Evolutionary conservation across 257 asterid genomes (phyloP).

Genomic region (Verbascum thapsus): DNA sequence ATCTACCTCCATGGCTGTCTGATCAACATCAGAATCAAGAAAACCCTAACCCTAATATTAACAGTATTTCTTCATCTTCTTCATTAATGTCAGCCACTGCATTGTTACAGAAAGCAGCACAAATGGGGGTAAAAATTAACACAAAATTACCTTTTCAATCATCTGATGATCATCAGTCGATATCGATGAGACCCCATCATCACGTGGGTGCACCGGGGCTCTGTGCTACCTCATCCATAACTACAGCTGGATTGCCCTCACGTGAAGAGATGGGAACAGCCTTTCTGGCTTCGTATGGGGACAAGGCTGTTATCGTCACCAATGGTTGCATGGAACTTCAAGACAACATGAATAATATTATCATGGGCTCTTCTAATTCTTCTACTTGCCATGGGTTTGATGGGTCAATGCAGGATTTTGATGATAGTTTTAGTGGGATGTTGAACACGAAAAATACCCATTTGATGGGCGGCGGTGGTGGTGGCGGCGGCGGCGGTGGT

Average conservation of each 20-base stretch:
- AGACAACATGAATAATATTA: constrained; percentile 12
- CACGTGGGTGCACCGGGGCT: constrained; percentile 56
- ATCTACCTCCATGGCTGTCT: constrained; percentile 60
- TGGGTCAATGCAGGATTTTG: constrained; percentile 17
- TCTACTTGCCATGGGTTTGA: constrained; percentile 28
- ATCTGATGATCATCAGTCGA: not conserved
- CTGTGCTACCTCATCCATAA: constrained; percentile 41
- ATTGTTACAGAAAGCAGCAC: constrained; percentile 68
- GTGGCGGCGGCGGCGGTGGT: constrained; percentile 6
- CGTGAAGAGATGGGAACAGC: constrained; percentile 45
- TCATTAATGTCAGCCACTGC: constrained; percentile 71
- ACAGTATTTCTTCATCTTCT: constrained; percentile 16
- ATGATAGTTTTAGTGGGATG: constrained; percentile 38
- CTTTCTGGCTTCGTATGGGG: constrained; percentile 32
- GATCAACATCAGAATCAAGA: too few species aligned
- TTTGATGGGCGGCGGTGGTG: constrained; percentile 6
- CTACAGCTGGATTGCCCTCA: constrained; percentile 50
- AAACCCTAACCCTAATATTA: constrained; percentile 39
- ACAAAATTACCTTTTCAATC: constrained; percentile 10
- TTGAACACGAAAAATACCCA: constrained; percentile 28
- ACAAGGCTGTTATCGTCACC: constrained; percentile 33
- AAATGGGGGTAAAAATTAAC: constrained; percentile 66
- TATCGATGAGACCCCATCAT: constrained; percentile 32
- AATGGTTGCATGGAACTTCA: constrained; percentile 44
- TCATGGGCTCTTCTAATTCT: not conserved